These are phyloP conservation scores for Ramularia endophylla DNA, from an alignment of 2,329 filamentous ascomycete genomes.

Conservation along the genomic window DNA sequence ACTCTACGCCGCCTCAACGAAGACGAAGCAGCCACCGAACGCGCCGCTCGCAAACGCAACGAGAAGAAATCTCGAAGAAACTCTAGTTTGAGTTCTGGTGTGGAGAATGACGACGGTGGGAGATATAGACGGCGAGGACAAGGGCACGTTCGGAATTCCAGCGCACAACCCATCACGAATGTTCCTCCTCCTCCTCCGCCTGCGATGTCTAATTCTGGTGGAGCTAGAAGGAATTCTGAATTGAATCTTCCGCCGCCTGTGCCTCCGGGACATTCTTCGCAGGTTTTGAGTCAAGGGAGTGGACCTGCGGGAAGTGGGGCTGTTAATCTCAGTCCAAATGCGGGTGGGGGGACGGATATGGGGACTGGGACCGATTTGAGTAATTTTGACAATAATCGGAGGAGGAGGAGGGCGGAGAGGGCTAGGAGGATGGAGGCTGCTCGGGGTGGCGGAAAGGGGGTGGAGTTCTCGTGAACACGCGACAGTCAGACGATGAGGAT, in stretches of 20 bases:
- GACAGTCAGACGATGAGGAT: no score
- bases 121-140: conserved; percentile 12
- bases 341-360: conserved; percentile 32
- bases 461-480: conserved; percentile 46
- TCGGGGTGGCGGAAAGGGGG: conserved; percentile 32
- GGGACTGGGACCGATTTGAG: conserved; percentile 35
- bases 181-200: conserved; percentile 26
- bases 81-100: conserved; percentile 33
- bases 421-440: conserved; percentile 35
- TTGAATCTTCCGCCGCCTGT: conserved; percentile 25
- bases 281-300: conserved; percentile 3
- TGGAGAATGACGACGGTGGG: conserved; percentile 22
- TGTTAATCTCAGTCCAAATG: conserved; percentile 22
- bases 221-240: conserved; percentile 20
- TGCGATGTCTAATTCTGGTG: conserved; percentile 20
- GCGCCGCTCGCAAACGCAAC: conserved; percentile 45
- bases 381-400: conserved; percentile 49
- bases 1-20: conserved; percentile 57
- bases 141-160: conserved; percentile 18
- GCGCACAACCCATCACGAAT: conserved; percentile 27
- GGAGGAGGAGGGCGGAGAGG: conserved; percentile 49
- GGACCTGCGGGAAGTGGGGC: conserved; percentile 25
- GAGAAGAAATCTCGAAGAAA: conserved; percentile 37
- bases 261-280: conserved; percentile 11
- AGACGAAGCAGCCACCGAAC: conserved; percentile 56